These are phyloP conservation scores for Termitomyces sp. DNA, from an alignment of 768 basidiomycete genomes.

Conservation along the genomic window DNA sequence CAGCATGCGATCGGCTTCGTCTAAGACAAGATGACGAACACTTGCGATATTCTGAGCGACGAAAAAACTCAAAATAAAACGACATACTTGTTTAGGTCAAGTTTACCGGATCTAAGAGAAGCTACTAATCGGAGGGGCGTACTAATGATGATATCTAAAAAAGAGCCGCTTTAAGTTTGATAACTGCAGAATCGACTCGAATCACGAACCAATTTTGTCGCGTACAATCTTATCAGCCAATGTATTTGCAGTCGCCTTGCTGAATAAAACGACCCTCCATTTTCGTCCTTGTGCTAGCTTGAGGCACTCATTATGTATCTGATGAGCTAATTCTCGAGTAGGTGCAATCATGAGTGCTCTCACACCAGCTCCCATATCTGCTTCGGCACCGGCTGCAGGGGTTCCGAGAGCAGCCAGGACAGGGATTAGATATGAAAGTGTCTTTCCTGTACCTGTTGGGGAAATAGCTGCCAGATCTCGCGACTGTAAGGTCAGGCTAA, in stretches of 20 bases:
- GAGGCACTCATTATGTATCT: constrained; percentile 87
- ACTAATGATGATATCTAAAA: constrained; percentile 80
- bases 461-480: constrained; percentile 92
- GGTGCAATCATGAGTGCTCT: constrained; percentile 84
- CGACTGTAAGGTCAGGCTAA: constrained; percentile 32
- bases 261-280: constrained; percentile 79
- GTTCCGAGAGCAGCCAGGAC: constrained; percentile 54
- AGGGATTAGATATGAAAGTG: constrained; percentile 86
- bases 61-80: background rate
- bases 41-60: constrained; percentile 30
- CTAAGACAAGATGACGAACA: constrained; percentile 80
- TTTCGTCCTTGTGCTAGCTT: constrained; percentile 77
- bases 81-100: constrained; percentile 71
- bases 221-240: constrained; percentile 65
- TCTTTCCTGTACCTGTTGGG: constrained; percentile 97
- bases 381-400: constrained; percentile 45
- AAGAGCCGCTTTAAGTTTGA: constrained; percentile 2
- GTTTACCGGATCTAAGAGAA: constrained; percentile 59
- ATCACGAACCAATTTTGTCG: constrained; percentile 68
- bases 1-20: constrained; percentile 89
- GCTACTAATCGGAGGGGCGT: constrained; percentile 88
- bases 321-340: constrained; percentile 92
- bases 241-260: constrained; percentile 84
- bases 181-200: background rate
- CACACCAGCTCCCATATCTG: constrained; percentile 48